A percentile compares a stretch with the other conserved stretches of the same genome.
Conservation (phyloP, 331 rosid genomes). For the Arachis monticola region DNA sequence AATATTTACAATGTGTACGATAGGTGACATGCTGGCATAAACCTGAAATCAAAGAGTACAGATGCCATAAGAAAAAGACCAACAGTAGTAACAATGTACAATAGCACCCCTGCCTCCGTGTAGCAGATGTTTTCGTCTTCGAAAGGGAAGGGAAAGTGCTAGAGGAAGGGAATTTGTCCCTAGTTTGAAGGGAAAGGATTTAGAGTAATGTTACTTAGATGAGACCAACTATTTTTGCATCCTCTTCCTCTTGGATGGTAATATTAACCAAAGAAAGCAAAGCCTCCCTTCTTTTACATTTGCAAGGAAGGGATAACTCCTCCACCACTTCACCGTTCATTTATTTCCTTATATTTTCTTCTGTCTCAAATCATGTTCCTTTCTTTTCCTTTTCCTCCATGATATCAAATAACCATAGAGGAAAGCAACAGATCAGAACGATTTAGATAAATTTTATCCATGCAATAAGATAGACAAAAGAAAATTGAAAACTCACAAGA, state of each 20-base stretch:
- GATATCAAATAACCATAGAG: neutral
- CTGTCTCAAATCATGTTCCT: neutral
- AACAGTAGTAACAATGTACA: neutral
- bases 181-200: neutral
- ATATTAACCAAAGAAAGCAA: neutral
- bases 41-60: slow-evolving; percentile 60
- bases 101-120: neutral
- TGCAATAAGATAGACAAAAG: slow-evolving; percentile 9
- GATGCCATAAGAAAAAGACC: slow-evolving; percentile 16
- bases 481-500: slow-evolving; percentile 63
- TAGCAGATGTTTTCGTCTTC: neutral
- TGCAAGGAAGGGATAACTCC: neutral
- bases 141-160: neutral
- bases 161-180: neutral
- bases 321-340: neutral
- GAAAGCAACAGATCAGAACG: slow-evolving; percentile 24
- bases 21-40: slow-evolving; percentile 95
- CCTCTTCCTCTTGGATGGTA: neutral
- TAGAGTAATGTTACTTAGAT: neutral
- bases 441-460: neutral
- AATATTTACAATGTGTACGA: slow-evolving; percentile 72
- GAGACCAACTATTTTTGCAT: neutral
- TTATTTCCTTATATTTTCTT: neutral
- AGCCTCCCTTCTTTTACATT: neutral
- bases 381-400: neutral